Evolutionary conservation across 2,329 filamentous ascomycete species (phyloP).

Genomic region (Fusarium torreyae): DNA sequence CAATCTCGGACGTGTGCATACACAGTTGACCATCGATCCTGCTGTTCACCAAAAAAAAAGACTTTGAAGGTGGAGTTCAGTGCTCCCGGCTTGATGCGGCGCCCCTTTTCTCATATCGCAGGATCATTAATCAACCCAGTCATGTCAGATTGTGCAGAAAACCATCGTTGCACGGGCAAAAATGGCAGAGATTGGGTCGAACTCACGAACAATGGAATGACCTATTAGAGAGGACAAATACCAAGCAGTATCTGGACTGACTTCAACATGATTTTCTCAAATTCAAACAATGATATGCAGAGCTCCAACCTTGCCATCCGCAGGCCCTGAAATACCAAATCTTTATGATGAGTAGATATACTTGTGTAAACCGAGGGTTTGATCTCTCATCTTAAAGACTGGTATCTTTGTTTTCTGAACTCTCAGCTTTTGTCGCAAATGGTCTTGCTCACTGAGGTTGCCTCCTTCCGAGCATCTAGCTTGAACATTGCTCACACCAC

Average conservation of each 20-base stretch:
- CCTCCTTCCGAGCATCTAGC: too few relatives aligned
- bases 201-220: background rate
- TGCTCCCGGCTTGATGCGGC: background rate
- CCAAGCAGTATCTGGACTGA: slow-evolving; percentile 9
- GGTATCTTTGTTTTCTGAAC: background rate
- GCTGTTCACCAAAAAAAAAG: background rate
- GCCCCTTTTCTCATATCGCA: background rate
- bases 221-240: background rate
- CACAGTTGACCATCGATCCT: background rate
- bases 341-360: too few relatives aligned
- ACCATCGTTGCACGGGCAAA: background rate
- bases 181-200: background rate
- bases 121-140: background rate
- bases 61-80: background rate
- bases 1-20: background rate
- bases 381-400: too few relatives aligned
- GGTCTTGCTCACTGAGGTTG: too few relatives aligned
- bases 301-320: background rate
- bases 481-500: too few relatives aligned
- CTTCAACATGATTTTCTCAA: background rate
- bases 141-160: background rate
- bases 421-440: too few relatives aligned
- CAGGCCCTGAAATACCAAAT: background rate
- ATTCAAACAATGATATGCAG: background rate
- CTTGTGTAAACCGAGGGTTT: too few relatives aligned